Evolutionary conservation across 345 rosid genomes (phyloP), one percentile per base, ranked within the genome.

Genomic region (Carallia pectinifolia): DNA sequence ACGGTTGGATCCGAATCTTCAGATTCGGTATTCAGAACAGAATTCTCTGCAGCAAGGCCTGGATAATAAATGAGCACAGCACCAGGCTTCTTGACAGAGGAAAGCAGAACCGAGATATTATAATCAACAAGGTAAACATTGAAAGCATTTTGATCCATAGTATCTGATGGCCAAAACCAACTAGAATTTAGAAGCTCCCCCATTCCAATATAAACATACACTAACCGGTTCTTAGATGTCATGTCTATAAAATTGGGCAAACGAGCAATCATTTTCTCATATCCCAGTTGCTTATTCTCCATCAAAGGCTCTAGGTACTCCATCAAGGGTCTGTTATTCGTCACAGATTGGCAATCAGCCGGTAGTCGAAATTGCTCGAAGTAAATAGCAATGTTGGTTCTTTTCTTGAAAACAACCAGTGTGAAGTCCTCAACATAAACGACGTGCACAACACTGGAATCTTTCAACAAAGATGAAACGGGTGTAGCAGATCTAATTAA

Each of bases 11-110:
- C 87, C 3, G 71, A 74, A 33, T 86, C 87, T 37, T 83, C 89
- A 33, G 54, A 48, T 16, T 48, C 70, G 47, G 58, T 54, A 53
- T 55, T 61, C 4, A 67, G 58, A 71, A 53, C 40, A 3, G 64
- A 67, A 50, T 80, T 82, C 2, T 68, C 69, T 61, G 81, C 87
- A 27, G 83, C 83, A 1, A 93, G 94, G 38, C 84, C 98, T 0
- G 98, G 98, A 67, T 88, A 83, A 74, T 93, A 91, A 67, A 93
- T 78, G 70, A 93, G 91, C 71, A 86, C 85, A 9, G 87, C 73
- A 8, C 97, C 95, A 0, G 96, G 89, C 54, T 74, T 83, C 72
- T 87, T 87, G 50, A 91, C 88, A 58, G 83, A 85, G 18, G 90
- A 85, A 23, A 87, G 89, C 80, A 93, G 77, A 33, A 87, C 82